These are phyloP conservation scores for Penicillium occitanis DNA, from an alignment of 2,329 filamentous ascomycete species.

Conservation along the genomic window DNA sequence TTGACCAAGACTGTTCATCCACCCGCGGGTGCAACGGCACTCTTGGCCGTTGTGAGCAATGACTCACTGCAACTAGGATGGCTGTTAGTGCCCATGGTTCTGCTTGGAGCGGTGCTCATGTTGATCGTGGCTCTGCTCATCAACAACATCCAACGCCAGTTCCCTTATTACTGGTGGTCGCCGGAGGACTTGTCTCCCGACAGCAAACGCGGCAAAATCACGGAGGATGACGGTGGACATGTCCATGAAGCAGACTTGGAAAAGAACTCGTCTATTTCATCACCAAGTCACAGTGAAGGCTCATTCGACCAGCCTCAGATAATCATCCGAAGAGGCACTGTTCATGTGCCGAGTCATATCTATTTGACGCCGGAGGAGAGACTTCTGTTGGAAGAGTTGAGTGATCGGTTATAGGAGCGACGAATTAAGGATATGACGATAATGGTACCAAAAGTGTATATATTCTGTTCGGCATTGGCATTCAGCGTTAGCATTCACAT, in stretches of 20 bases:
- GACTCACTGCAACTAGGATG: conserved; percentile 62
- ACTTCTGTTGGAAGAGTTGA: conserved; percentile 34
- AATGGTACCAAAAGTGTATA: not conserved
- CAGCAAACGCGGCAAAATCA: conserved; percentile 4
- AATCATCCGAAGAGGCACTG: conserved; percentile 31
- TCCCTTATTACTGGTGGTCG: conserved; percentile 68
- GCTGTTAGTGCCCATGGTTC: conserved; percentile 63
- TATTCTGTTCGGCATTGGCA: not conserved
- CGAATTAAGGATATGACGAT: not conserved
- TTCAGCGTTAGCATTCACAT: not conserved
- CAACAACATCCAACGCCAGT: conserved; percentile 68
- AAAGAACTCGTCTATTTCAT: not conserved
- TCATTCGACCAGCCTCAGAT: conserved; percentile 30
- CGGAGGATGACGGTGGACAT: not conserved
- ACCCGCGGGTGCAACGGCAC: conserved; percentile 70
- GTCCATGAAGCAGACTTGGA: not conserved
- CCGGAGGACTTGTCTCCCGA: conserved; percentile 29
- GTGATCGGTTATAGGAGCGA: conserved; percentile 23
- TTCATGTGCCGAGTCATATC: conserved; percentile 37
- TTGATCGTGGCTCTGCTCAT: conserved; percentile 61
- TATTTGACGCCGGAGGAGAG: conserved; percentile 36
- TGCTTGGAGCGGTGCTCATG: conserved; percentile 63
- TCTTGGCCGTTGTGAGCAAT: conserved; percentile 64
- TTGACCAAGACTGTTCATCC: conserved; percentile 72
- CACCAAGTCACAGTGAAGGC: not conserved